These are phyloP conservation scores for Colletotrichum nymphaeae DNA, from an alignment of 2,329 filamentous ascomycete species.

Conservation along the genomic window DNA sequence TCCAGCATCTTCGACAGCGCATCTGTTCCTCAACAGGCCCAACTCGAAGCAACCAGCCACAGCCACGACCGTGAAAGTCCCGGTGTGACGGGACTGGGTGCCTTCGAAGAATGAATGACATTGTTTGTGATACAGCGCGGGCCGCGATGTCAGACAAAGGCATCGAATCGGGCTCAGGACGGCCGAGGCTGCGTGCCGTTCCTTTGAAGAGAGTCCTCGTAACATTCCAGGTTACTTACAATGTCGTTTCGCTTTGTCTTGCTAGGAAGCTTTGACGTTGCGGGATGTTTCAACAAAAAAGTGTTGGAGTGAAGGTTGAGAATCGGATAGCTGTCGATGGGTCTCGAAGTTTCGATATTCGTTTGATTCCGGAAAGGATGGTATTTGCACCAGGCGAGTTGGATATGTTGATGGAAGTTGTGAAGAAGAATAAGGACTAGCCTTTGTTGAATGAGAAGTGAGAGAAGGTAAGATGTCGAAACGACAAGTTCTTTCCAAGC, in stretches of 20 bases:
- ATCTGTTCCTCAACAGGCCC: constrained; percentile 27
- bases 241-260: constrained; percentile 35
- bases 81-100: constrained; percentile 10
- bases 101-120: constrained; percentile 32
- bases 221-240: constrained; percentile 29
- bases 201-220: background rate
- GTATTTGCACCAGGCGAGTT: constrained; percentile 41
- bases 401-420: constrained; percentile 40
- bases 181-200: constrained; percentile 2
- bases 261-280: constrained; percentile 24
- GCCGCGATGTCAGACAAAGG: constrained; percentile 30
- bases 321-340: constrained; percentile 26
- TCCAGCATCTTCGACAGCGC: constrained; percentile 31
- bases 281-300: constrained; percentile 23
- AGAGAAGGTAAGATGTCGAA: constrained; percentile 38
- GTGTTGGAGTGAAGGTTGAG: constrained; percentile 26
- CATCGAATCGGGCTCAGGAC: constrained; percentile 4
- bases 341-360: constrained; percentile 31
- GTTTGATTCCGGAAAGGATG: constrained; percentile 36
- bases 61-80: constrained; percentile 11
- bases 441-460: constrained; percentile 44
- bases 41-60: constrained; percentile 31
- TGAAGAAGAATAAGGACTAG: constrained; percentile 49
- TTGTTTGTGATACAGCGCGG: constrained; percentile 27
- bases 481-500: constrained; percentile 36